Percentiles rank a stretch among this genome's conserved stretches.
Evolutionary conservation across 2,329 filamentous ascomycete genomes (phyloP).

Genomic region (Cladophialophora bantiana): DNA sequence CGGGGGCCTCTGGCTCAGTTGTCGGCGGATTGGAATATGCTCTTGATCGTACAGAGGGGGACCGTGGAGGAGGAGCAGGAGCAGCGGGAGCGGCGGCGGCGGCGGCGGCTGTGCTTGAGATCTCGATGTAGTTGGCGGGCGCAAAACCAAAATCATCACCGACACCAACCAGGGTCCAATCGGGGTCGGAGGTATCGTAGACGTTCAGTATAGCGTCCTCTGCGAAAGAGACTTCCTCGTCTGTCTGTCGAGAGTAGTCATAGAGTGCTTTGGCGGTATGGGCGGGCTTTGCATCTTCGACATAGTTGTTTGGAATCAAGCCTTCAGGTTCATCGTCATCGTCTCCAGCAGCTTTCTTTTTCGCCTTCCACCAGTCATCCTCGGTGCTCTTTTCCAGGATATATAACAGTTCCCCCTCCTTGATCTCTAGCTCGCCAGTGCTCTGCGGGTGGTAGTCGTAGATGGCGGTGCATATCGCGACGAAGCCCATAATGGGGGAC

Average conservation of each 20-base stretch:
- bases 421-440: constrained; percentile 82
- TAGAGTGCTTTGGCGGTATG: constrained; percentile 89
- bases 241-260: constrained; percentile 95
- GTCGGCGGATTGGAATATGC: constrained; percentile 39
- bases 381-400: constrained; percentile 80
- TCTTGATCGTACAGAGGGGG: constrained; percentile 52
- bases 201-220: constrained; percentile 85
- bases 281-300: constrained; percentile 77
- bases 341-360: constrained; percentile 82
- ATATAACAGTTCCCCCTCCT: constrained; percentile 87
- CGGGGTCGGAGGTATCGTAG: constrained; percentile 88
- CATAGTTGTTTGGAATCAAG: constrained; percentile 91
- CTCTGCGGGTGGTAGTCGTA: constrained; percentile 92
- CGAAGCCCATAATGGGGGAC: constrained; percentile 75
- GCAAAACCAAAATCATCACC: constrained; percentile 91
- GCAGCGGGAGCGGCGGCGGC: not conserved
- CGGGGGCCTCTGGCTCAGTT: constrained; percentile 38
- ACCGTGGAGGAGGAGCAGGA: constrained; percentile 39
- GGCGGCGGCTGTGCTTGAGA: constrained; percentile 58
- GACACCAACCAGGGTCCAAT: constrained; percentile 92
- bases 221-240: constrained; percentile 94
- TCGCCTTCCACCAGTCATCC: constrained; percentile 94
- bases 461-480: constrained; percentile 86
- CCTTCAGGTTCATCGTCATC: constrained; percentile 92
- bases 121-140: constrained; percentile 93